Conservation (phyloP, 371 early-diverging fungal species). For the Apophysomyces trapeziformis region DNA sequence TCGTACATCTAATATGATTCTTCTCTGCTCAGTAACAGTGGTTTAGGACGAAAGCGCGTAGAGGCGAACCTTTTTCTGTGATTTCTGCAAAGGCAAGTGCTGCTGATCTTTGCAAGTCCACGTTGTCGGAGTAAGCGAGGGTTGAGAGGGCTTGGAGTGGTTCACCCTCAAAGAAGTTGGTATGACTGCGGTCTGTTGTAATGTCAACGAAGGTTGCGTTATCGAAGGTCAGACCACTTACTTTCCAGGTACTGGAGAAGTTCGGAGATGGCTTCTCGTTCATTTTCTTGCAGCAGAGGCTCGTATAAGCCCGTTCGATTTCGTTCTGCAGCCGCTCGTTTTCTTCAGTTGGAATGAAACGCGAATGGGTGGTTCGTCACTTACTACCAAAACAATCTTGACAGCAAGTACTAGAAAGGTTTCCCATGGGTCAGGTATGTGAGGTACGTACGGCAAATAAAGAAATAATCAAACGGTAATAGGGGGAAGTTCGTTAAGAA, state of each 20-base stretch:
- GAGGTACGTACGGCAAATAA: conserved; percentile 3
- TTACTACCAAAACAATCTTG: conserved; percentile 55
- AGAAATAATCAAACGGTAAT: conserved; percentile 1
- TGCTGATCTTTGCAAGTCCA: conserved; percentile 87
- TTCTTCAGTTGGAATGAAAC: not conserved
- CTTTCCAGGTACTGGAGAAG: conserved; percentile 83
- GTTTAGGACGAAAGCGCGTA: not conserved
- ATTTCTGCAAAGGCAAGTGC: conserved; percentile 93
- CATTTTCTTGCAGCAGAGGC: conserved; percentile 82
- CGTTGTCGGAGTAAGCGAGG: conserved; percentile 83
- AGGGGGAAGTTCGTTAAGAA: not conserved
- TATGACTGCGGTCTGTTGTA: conserved; percentile 70
- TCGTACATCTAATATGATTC: conserved; percentile 64
- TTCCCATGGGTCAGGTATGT: conserved; percentile 21
- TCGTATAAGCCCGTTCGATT: conserved; percentile 69
- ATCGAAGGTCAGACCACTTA: conserved; percentile 40
- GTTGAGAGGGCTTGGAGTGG: conserved; percentile 83
- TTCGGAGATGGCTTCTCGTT: conserved; percentile 85
- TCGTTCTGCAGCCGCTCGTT: conserved; percentile 31
- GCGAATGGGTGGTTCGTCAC: conserved; percentile 13
- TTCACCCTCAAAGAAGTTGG: conserved; percentile 89
- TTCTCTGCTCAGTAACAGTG: not conserved
- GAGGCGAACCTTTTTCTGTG: conserved; percentile 73
- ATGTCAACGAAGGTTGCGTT: not conserved
- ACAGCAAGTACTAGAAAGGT: conserved; percentile 38